Evolutionary conservation across 2,329 filamentous ascomycete genomes (phyloP), one percentile per base, ranked within the genome.

Genomic region (Aspergillus neotritici): DNA sequence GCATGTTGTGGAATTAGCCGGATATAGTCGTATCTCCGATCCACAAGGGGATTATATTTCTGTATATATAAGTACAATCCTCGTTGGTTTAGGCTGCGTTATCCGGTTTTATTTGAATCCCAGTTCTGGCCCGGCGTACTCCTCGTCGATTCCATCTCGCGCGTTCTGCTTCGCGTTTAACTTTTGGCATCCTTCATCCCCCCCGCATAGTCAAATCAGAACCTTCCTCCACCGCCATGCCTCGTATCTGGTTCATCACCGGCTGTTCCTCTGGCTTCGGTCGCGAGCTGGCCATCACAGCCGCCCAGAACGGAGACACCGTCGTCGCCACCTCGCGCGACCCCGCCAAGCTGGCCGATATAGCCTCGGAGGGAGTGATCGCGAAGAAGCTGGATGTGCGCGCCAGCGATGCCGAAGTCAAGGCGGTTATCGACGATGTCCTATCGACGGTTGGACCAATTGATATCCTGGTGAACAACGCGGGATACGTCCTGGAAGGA

Each of bases 261-360:
- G 76, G 73, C 21, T 69, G 67, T 34, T 75, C 73, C 15, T 74
- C 69, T 15, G 76, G 77, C 38, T 72, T 79, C 44, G 76, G 77
- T 5, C 62, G 62, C 5, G 59, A 65, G 8, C 69, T 78, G n/a
- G 69, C 69, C 32, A 54, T 66, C 36, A 51, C 63, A 7, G 70
- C 74, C 1, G 62, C 78, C 12, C 53, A 59, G 2, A 65, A 67
- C 25, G 71, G 72, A 17, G 71, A 79, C 54, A 66, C 57, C 1
- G 75, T 76, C 44, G 60, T 78, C 28, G 76, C 75, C 2, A 74
- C 73, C 0, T 70, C 75, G 2, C 71, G 75, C 32, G 38, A 53
- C 4, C 63, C 64, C 16, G 65, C 33, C 34, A 50, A 48, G 16
- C 37, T 41, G 5, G 5, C 34, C 10, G 36, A 43, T 11, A 21